Evolutionary conservation across 2,329 filamentous ascomycete genomes (phyloP).

Genomic region (Hortaea werneckii): DNA sequence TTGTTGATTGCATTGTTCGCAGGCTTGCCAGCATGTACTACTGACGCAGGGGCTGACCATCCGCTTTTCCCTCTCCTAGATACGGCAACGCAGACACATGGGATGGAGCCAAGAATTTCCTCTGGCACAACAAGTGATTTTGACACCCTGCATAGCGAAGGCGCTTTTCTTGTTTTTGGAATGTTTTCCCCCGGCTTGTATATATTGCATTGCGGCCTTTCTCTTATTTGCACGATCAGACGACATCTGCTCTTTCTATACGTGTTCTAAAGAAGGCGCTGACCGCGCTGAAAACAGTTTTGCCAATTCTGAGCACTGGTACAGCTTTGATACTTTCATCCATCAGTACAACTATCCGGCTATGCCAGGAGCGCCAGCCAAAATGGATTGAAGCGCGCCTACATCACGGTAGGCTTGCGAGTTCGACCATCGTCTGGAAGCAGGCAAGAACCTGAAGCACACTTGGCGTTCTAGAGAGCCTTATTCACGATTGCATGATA

Average conservation of each 20-base stretch:
- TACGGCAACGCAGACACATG: slow-evolving; percentile 77
- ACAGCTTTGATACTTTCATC: slow-evolving; percentile 5
- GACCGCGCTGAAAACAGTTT: slow-evolving; percentile 6
- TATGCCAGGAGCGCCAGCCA: slow-evolving; percentile 6
- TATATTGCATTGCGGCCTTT: neutral
- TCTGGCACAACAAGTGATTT: slow-evolving; percentile 63
- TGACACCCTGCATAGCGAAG: slow-evolving; percentile 2
- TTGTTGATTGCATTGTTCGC: neutral
- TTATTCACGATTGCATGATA: too few relatives aligned
- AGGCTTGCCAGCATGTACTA: slow-evolving; percentile 4
- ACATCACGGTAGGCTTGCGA: neutral
- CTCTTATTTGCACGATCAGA: too few relatives aligned
- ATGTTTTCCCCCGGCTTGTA: slow-evolving; percentile 1
- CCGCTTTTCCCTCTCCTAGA: slow-evolving; percentile 30
- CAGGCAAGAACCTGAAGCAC: too few relatives aligned
- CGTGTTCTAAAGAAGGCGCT: neutral
- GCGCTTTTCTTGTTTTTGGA: neutral
- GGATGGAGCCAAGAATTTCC: slow-evolving; percentile 73
- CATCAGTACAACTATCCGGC: slow-evolving; percentile 6
- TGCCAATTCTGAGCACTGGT: slow-evolving; percentile 10
- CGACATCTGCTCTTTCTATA: too few relatives aligned
- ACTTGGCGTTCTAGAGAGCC: neutral
- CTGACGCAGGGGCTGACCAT: slow-evolving; percentile 23
- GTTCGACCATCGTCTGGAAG: too few relatives aligned
- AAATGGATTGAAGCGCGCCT: slow-evolving; percentile 3